Conservation (phyloP, 805 yeast genomes). For the Candida silvatica region DNA sequence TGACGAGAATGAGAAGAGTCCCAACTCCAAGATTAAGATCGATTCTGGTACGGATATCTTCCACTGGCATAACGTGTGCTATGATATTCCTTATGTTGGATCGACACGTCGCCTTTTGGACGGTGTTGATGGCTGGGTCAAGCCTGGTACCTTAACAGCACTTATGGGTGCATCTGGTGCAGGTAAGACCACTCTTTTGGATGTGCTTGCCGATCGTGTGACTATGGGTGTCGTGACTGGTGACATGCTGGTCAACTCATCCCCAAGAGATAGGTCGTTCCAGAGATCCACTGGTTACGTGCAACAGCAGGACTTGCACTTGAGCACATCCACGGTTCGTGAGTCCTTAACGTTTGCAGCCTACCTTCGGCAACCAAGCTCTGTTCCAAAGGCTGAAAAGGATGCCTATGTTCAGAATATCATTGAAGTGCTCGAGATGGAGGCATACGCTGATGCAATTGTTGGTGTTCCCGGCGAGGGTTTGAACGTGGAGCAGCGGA, state of each 20-base stretch:
- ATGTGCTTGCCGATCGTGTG: conserved; percentile 39
- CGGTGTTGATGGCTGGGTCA: conserved; percentile 70
- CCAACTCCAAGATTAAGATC: conserved; percentile 4
- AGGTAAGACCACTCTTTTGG: conserved; percentile 46
- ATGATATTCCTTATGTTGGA: conserved; percentile 50
- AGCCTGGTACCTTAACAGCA: conserved; percentile 73
- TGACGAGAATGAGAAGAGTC: conserved; percentile 7
- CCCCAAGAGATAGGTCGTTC: conserved; percentile 34
- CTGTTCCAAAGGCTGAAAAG: conserved; percentile 33
- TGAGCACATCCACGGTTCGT: conserved; percentile 38
- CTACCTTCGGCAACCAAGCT: conserved; percentile 31
- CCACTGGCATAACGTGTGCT: conserved; percentile 68
- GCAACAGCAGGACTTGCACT: conserved; percentile 47
- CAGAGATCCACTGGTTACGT: conserved; percentile 45
- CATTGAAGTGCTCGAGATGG: conserved; percentile 40
- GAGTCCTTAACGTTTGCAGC: conserved; percentile 43
- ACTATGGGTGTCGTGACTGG: conserved; percentile 47
- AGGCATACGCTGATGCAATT: conserved; percentile 41
- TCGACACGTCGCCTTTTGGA: conserved; percentile 47
- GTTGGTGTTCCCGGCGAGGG: conserved; percentile 38
- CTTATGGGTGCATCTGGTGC: conserved; percentile 54
- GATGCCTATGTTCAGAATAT: conserved; percentile 39
- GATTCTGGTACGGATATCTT: conserved; percentile 36
- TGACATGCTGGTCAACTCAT: conserved; percentile 44
- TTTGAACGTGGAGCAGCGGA: conserved; percentile 42